These are phyloP conservation scores for Tephrocybe sp. DNA, from an alignment of 768 basidiomycete genomes.

Conservation along the genomic window DNA sequence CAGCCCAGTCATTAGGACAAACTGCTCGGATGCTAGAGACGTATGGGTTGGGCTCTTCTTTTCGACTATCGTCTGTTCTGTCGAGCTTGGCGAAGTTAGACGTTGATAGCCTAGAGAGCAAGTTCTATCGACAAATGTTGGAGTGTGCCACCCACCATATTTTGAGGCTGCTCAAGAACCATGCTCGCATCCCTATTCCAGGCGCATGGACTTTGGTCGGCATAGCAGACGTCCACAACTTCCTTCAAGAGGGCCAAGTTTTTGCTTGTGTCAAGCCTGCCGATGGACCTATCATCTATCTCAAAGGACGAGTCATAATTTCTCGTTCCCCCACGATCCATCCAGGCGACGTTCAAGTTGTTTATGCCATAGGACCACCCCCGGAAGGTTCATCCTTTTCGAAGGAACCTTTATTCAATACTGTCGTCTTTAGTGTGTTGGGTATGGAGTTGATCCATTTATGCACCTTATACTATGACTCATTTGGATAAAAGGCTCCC, in stretches of 20 bases:
- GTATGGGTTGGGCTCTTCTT: constrained; percentile 57
- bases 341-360: constrained; percentile 66
- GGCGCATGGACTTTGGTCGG: constrained; percentile 68
- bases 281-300: constrained; percentile 36
- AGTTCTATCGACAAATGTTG: constrained; percentile 51
- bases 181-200: constrained; percentile 65
- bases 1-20: constrained; percentile 37
- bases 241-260: constrained; percentile 51
- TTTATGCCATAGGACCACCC: constrained; percentile 56
- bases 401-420: constrained; percentile 52
- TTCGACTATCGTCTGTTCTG: constrained; percentile 52
- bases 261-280: constrained; percentile 55
- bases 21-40: constrained; percentile 51
- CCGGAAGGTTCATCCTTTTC: constrained; percentile 50
- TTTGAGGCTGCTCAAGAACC: constrained; percentile 62
- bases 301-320: constrained; percentile 53
- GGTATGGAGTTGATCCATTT: constrained; percentile 31
- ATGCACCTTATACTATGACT: neutral
- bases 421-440: constrained; percentile 60
- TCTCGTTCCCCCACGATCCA: constrained; percentile 69
- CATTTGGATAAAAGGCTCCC: constrained; percentile 35
- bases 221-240: constrained; percentile 61
- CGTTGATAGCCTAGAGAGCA: constrained; percentile 32
- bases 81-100: constrained; percentile 46
- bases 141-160: constrained; percentile 57